Evolutionary conservation across 306 rosid genomes (phyloP).

Genomic region (Rosa multiflora): DNA sequence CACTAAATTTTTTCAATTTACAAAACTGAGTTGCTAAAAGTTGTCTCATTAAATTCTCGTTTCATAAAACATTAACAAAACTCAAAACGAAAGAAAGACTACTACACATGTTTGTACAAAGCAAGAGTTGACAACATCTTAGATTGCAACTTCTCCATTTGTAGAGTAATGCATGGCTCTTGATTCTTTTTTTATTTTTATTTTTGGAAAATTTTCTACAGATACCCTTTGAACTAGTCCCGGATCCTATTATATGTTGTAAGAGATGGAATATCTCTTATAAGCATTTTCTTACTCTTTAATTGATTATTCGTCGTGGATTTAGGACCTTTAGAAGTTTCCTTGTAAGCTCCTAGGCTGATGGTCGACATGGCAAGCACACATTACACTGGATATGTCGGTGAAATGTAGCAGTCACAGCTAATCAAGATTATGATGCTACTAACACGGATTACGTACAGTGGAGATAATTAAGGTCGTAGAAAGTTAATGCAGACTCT

Average conservation of each 20-base stretch:
- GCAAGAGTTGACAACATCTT: not conserved
- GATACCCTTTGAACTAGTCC: not conserved
- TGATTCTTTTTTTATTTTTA: not conserved
- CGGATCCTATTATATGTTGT: not conserved
- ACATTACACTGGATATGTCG: not conserved
- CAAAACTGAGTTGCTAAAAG: no score
- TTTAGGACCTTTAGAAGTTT: not conserved
- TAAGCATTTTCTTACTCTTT: not conserved
- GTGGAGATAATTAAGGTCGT: not conserved
- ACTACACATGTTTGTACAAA: no score
- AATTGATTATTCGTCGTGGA: not conserved
- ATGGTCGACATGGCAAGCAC: not conserved
- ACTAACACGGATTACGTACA: not conserved
- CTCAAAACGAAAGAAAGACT: no score
- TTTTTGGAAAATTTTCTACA: not conserved
- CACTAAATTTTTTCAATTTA: no score
- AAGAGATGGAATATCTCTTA: not conserved
- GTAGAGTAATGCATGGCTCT: not conserved
- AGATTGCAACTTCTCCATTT: not conserved
- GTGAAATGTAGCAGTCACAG: not conserved
- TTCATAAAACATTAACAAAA: no score
- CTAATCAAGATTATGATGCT: not conserved
- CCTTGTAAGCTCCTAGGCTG: not conserved
- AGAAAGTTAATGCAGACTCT: not conserved
- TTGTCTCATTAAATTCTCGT: no score